These are phyloP conservation scores for Colletotrichum sp. DNA, from an alignment of 2,329 filamentous ascomycete species.

Conservation along the genomic window DNA sequence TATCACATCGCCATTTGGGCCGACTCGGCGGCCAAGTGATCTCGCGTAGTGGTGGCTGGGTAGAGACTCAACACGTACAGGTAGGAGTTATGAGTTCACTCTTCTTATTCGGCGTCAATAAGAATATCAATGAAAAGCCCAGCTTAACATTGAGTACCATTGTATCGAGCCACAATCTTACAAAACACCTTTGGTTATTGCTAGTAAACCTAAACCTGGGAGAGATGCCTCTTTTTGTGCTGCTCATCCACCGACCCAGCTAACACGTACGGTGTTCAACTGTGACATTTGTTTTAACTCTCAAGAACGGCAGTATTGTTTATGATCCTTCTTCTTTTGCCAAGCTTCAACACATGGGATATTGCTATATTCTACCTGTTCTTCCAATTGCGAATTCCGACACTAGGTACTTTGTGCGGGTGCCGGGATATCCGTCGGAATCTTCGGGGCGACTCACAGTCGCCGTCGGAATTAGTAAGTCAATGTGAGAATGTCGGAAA, in stretches of 20 bases:
- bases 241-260: background rate
- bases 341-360: background rate
- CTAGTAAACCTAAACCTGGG: background rate
- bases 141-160: background rate
- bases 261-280: background rate
- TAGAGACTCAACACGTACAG: too few relatives aligned
- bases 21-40: too few relatives aligned
- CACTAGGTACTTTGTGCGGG: background rate
- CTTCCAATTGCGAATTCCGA: background rate
- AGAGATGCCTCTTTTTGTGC: background rate
- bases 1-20: too few relatives aligned
- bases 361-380: background rate
- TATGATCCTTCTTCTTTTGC: background rate
- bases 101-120: background rate
- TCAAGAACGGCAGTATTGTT: background rate
- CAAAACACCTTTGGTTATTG: background rate
- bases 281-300: too few relatives aligned
- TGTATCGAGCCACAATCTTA: background rate
- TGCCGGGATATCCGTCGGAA: background rate
- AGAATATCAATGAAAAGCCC: background rate
- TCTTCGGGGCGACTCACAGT: background rate
- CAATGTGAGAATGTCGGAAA: background rate
- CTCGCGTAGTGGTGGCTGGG: too few relatives aligned
- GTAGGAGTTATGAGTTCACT: background rate
- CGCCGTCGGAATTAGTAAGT: background rate